Evolutionary conservation across 106 monocot species (phyloP).

Genomic region (Hemerocallis citrina): DNA sequence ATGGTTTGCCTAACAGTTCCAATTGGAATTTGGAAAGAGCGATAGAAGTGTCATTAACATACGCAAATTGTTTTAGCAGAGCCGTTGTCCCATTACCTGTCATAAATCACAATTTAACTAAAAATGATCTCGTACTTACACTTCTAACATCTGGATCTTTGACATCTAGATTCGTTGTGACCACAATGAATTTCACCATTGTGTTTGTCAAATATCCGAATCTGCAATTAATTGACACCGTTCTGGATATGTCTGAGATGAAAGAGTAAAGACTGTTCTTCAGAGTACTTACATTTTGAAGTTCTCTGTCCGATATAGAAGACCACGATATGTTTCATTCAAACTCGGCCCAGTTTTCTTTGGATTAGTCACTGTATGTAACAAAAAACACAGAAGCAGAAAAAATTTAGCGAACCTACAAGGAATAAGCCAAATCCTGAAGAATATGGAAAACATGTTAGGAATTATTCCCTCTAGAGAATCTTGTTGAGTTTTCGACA

Average conservation of each 20-base stretch:
- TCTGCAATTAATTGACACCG: constrained; percentile 21
- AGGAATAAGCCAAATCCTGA: no score
- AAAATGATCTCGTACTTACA: constrained; percentile 53
- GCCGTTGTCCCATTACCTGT: no score
- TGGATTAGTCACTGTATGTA: constrained; percentile 90
- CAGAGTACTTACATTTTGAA: constrained; percentile 80
- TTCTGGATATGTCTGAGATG: not conserved
- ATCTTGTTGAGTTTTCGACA: no score
- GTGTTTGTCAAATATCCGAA: constrained; percentile 98
- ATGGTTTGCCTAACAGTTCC: no score
- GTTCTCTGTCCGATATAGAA: constrained; percentile 87
- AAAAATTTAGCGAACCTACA: no score
- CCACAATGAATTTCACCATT: constrained; percentile 93
- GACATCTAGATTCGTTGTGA: constrained; percentile 84
- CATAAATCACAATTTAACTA: no score
- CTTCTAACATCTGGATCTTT: constrained; percentile 85
- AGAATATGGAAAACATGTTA: no score
- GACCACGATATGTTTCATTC: constrained; percentile 90
- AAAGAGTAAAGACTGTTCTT: not conserved
- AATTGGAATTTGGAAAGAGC: no score
- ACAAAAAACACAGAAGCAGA: no score
- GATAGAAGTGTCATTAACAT: no score
- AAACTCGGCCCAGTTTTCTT: constrained; percentile 79
- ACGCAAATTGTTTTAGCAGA: no score
- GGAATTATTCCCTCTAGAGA: no score